Conservation (phyloP, 306 rosid species). For the Biancaea sappan region DNA sequence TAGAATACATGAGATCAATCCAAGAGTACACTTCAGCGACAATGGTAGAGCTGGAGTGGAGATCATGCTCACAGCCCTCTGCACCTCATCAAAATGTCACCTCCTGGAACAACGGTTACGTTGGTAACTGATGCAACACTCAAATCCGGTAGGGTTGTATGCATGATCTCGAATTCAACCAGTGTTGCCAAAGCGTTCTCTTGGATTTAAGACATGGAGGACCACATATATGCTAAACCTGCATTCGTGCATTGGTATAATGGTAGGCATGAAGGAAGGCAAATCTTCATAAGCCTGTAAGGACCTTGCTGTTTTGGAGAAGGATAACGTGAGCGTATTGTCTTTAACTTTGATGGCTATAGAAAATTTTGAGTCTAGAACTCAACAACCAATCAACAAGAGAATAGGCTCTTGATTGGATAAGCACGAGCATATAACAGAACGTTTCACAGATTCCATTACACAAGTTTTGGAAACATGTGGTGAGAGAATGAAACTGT, state of each 20-base stretch:
- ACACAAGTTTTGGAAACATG: neutral
- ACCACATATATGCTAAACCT: too few relatives aligned
- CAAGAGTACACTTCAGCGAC: neutral
- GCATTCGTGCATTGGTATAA: too few relatives aligned
- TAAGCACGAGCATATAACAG: too few relatives aligned
- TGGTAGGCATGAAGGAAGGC: too few relatives aligned
- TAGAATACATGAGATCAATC: slow-evolving; percentile 3
- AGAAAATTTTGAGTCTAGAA: too few relatives aligned
- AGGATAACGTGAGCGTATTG: too few relatives aligned
- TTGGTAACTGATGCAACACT: slow-evolving; percentile 14
- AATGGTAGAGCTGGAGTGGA: neutral
- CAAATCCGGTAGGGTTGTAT: slow-evolving; percentile 15
- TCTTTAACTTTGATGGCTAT: too few relatives aligned
- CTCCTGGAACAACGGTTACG: slow-evolving; percentile 12
- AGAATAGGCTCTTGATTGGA: too few relatives aligned
- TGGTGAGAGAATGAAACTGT: neutral
- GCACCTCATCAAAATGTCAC: slow-evolving; percentile 16
- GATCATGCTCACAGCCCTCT: slow-evolving; percentile 27
- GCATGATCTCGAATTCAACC: neutral
- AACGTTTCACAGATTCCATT: neutral
- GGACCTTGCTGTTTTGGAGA: too few relatives aligned
- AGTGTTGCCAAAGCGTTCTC: neutral
- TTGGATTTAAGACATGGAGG: too few relatives aligned
- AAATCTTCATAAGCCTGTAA: too few relatives aligned
- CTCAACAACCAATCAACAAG: too few relatives aligned